A percentile compares a stretch with the other conserved stretches of the same genome.
These are phyloP conservation scores for Acacia acuminata DNA, from an alignment of 306 rosid species.

Conservation along the genomic window DNA sequence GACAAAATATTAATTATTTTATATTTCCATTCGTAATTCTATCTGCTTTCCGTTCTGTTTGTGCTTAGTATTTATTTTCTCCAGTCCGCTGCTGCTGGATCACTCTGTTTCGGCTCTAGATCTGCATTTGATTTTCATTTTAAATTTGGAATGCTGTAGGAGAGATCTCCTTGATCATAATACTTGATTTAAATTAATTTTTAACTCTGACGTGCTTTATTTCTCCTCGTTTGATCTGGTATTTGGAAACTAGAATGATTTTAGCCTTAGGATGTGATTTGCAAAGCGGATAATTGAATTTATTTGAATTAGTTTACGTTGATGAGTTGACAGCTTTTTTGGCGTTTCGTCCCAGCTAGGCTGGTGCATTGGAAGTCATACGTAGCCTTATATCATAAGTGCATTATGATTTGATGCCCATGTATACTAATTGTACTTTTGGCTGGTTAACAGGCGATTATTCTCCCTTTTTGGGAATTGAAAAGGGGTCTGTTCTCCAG, in stretches of 20 bases:
- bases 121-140: slow-evolving; percentile 43
- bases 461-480: slow-evolving; percentile 93
- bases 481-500: slow-evolving; percentile 96
- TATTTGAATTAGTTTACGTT: slow-evolving; percentile 23
- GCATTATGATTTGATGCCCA: not conserved
- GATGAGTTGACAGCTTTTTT: slow-evolving; percentile 28
- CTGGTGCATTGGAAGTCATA: not conserved
- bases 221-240: slow-evolving; percentile 39
- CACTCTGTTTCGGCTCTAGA: slow-evolving; percentile 47
- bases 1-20: not conserved
- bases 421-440: slow-evolving; percentile 33
- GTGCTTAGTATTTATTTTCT: slow-evolving; percentile 9
- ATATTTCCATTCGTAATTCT: slow-evolving; percentile 24
- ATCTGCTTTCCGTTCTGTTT: slow-evolving; percentile 25
- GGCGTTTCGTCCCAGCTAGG: not conserved
- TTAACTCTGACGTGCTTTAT: slow-evolving; percentile 30
- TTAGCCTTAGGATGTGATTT: slow-evolving; percentile 24
- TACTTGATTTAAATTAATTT: slow-evolving; percentile 25
- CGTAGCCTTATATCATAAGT: not conserved
- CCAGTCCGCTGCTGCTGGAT: slow-evolving; percentile 21
- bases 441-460: slow-evolving; percentile 66
- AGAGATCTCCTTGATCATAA: slow-evolving; percentile 8
- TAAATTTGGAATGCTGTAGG: slow-evolving; percentile 13
- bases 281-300: slow-evolving; percentile 42
- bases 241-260: not conserved